Evolutionary conservation across 257 asterid genomes (phyloP).

Genomic region (Solanum rostratum): DNA sequence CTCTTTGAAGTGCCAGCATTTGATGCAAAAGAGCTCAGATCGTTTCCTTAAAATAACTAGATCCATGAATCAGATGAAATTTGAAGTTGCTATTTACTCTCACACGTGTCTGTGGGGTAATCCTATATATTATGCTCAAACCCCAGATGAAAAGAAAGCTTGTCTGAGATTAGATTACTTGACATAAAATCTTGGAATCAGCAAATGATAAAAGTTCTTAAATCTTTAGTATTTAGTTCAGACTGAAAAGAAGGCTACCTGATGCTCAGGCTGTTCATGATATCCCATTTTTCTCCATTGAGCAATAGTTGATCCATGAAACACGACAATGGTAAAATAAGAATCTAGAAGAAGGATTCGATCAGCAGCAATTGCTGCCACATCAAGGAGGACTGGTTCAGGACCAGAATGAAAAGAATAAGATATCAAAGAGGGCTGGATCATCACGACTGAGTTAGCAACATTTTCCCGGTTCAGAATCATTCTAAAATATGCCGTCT

Average conservation of each 20-base stretch:
- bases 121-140: not conserved
- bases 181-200: not conserved
- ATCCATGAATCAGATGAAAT: not conserved
- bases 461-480: conserved; percentile 84
- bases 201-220: not conserved
- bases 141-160: not conserved
- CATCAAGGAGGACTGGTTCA: conserved; percentile 95
- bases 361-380: conserved; percentile 84
- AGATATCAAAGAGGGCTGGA: conserved; percentile 95
- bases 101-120: not conserved
- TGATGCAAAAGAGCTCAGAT: not conserved
- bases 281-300: conserved; percentile 96
- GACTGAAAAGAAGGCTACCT: conserved; percentile 34
- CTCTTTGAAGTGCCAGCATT: not conserved
- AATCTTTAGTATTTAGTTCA: not conserved
- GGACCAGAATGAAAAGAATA: conserved; percentile 91
- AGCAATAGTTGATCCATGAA: conserved; percentile 93
- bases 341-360: conserved; percentile 90
- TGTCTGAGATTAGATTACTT: not conserved
- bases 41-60: not conserved
- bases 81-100: not conserved
- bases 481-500: conserved; percentile 94
- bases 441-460: conserved; percentile 94
- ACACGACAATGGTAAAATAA: conserved; percentile 79
- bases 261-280: conserved; percentile 85